phyloP scores from a whole-genome alignment of 257 asterid genomes.

The Capsicum baccatum region DNA sequence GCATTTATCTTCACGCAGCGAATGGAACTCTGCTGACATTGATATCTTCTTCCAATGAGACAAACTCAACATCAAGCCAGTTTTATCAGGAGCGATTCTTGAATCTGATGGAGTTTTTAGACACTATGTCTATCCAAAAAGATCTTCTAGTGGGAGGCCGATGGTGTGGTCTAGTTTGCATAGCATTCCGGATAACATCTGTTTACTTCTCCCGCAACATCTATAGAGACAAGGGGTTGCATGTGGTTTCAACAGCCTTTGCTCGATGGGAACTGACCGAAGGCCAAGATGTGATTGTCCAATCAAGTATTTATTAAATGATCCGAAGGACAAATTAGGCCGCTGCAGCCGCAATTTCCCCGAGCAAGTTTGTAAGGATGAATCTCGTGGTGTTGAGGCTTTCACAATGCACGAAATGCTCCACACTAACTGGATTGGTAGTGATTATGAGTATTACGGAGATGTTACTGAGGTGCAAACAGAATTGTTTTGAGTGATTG shows the following conservation, averaged over 20 bases:
- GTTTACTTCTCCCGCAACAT: neutral
- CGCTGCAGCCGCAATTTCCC: too few species aligned
- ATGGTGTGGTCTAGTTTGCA: conserved; percentile 41
- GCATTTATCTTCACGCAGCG: too few species aligned
- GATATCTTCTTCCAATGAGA: too few species aligned
- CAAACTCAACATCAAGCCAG: too few species aligned
- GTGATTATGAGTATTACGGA: conserved; percentile 38
- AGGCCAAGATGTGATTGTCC: conserved; percentile 63
- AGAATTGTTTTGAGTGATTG: conserved; percentile 58
- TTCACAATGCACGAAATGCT: too few species aligned
- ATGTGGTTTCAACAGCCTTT: conserved; percentile 66
- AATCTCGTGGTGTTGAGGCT: too few species aligned
- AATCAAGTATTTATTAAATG: conserved; percentile 38
- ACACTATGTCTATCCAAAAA: conserved; percentile 45
- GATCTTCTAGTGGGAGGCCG: conserved; percentile 18
- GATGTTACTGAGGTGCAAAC: conserved; percentile 45
- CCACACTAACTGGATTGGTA: too few species aligned
- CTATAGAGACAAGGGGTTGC: conserved; percentile 51
- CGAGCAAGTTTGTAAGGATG: too few species aligned
- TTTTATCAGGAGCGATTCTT: too few species aligned
- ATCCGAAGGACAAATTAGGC: conserved; percentile 43
- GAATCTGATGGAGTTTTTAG: too few species aligned
- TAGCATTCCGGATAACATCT: conserved; percentile 46
- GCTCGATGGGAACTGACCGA: conserved; percentile 33
- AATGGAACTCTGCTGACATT: too few species aligned